Percentiles rank a stretch among this genome's conserved stretches.
These are phyloP conservation scores for Jaapia argillacea DNA, from an alignment of 768 basidiomycete genomes.

Conservation along the genomic window DNA sequence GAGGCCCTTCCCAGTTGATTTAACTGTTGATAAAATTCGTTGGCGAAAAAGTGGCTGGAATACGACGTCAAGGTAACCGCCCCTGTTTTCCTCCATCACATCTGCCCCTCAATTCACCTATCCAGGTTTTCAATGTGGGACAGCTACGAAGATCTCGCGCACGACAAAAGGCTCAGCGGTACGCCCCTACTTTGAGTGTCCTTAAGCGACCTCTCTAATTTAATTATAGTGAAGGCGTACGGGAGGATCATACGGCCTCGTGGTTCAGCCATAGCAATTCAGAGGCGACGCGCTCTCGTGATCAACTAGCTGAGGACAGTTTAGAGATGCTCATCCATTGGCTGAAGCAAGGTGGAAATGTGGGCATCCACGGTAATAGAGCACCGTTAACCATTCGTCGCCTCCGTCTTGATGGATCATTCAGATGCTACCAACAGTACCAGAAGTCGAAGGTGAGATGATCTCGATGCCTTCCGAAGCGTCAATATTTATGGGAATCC, in stretches of 20 bases:
- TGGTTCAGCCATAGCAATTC: slow-evolving; percentile 87
- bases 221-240: slow-evolving; percentile 56
- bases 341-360: slow-evolving; percentile 93
- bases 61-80: slow-evolving; percentile 84
- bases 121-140: slow-evolving; percentile 91
- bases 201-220: no score
- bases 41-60: slow-evolving; percentile 92
- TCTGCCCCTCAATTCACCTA: not conserved
- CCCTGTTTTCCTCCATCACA: not conserved
- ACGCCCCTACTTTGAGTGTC: no score
- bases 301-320: slow-evolving; percentile 82
- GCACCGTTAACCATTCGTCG: not conserved
- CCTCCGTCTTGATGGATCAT: not conserved
- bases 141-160: slow-evolving; percentile 87
- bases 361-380: slow-evolving; percentile 85
- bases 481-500: not conserved
- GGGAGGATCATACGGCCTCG: slow-evolving; percentile 82
- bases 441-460: slow-evolving; percentile 49
- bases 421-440: slow-evolving; percentile 96
- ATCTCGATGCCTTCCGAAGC: not conserved
- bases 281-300: slow-evolving; percentile 67
- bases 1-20: no score
- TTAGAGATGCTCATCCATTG: slow-evolving; percentile 91
- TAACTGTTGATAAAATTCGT: slow-evolving; percentile 1
- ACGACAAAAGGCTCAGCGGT: slow-evolving; percentile 69